Conservation (phyloP, 179 eudicot genomes). For the Gypsophila paniculata region DNA sequence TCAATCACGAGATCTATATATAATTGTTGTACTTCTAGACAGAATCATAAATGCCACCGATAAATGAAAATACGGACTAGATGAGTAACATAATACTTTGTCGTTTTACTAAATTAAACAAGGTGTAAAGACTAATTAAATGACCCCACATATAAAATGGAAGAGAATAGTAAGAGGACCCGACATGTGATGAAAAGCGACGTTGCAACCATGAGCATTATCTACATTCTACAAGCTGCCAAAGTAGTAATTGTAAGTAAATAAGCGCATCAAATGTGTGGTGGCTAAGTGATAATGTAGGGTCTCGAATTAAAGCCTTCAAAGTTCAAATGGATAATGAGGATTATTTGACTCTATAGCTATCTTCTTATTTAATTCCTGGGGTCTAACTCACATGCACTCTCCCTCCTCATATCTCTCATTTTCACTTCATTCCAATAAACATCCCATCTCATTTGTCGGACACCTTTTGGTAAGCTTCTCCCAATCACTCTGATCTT, state of each 20-base stretch:
- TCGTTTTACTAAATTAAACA: too few species aligned
- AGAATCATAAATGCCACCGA: too few species aligned
- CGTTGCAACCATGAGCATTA: background rate
- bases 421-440: background rate
- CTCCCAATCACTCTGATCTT: background rate
- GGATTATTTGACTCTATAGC: too few species aligned
- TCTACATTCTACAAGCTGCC: too few species aligned
- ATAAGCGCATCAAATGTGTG: background rate
- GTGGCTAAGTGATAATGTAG: background rate
- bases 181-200: background rate
- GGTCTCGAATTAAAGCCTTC: background rate
- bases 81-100: too few species aligned
- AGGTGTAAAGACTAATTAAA: too few species aligned
- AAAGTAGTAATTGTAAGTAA: background rate
- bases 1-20: too few species aligned
- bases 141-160: too few species aligned
- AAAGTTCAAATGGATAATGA: background rate
- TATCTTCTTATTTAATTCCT: too few species aligned
- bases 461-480: background rate
- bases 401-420: background rate
- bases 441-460: background rate
- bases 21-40: too few species aligned
- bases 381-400: slow-evolving; percentile 12
- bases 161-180: background rate
- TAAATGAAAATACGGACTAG: too few species aligned